Base-by-base conservation (phyloP, 352 stramenopile species). In the Phytophthora sp. region DNA sequence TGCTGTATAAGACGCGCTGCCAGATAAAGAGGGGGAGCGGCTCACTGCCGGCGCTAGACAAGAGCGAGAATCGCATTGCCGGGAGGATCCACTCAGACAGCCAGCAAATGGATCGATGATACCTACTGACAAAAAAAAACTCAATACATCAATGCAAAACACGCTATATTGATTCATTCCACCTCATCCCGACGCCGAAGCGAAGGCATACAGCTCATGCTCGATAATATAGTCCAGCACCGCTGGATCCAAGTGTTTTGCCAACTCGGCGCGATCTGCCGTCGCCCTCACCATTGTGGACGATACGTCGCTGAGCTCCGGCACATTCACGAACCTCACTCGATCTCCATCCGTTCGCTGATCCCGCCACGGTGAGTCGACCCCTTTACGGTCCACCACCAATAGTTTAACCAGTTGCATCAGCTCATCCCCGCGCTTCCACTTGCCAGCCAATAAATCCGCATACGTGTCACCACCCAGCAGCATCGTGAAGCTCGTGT, bases 391-490 rank as follows among this genome's bases (percentile, higher is more conserved):
- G 51, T 77, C 73, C 53, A 96, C 86, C 24, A 95, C 86, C 11
- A 95, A 67, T 5, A 96, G 52, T 39, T 82, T 77, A 0, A 94
- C 73, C 4, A 87, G 63, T 27, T 75, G 75, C 71, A 89, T 74
- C 1, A 96, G 75, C 59, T 92, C 78, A 16, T 95, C 75, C 3
- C 83, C 88, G 27, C 77, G 67, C 58, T 97, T 97, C 90, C 90
- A 97, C 69, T 97, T 97, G 39, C 86, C 87, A 23, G 77, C 73
- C 36, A 85, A 53, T 49, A 97, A 65, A 65, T 97, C 90, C 7
- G 76, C 74, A 71, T 89, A 96, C 49, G 90, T 95, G 67, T 97
- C 90, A 6, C 74, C 87, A 6, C 89, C 90, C 6, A 96, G 54
- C 21, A 96, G 68, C 75, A 94, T 80, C 50, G 84, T 84, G 27